Conservation (phyloP, 768 basidiomycete genomes). For the Strobilomyces echinocephalus region DNA sequence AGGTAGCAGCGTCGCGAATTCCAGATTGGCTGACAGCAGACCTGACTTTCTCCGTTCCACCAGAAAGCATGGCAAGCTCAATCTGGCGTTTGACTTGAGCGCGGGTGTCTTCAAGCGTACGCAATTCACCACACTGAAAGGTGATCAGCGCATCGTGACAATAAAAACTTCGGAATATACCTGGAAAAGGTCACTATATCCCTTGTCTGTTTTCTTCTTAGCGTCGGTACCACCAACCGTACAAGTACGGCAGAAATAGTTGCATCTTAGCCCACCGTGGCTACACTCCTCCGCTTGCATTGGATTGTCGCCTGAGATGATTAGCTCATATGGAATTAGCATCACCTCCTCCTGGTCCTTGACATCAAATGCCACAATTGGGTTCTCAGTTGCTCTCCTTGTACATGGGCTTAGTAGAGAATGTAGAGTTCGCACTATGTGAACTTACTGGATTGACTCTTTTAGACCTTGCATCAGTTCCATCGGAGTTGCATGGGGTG, state of each 20-base stretch:
- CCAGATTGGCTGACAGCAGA: constrained; percentile 34
- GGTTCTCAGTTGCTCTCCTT: neutral
- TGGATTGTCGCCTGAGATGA: constrained; percentile 37
- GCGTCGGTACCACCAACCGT: constrained; percentile 32
- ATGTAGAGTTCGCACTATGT: too few relatives aligned
- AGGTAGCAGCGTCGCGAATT: constrained; percentile 25
- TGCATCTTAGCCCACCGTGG: constrained; percentile 40
- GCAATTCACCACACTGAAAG: constrained; percentile 4
- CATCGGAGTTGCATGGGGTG: constrained; percentile 32
- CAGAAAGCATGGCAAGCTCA: neutral
- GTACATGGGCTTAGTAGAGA: too few relatives aligned
- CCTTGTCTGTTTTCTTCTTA: constrained; percentile 29
- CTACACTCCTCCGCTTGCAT: constrained; percentile 20
- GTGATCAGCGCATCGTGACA: too few relatives aligned
- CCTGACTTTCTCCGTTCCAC: constrained; percentile 11
- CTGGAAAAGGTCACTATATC: constrained; percentile 33
- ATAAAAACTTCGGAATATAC: constrained; percentile 9
- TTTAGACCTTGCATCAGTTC: constrained; percentile 29
- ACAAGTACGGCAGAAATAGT: constrained; percentile 39
- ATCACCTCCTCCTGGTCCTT: constrained; percentile 15
- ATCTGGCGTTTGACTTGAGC: constrained; percentile 6
- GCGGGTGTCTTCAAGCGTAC: constrained; percentile 1
- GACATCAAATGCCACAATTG: constrained; percentile 30
- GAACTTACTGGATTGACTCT: constrained; percentile 20
- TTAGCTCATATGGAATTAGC: constrained; percentile 19